Evolutionary conservation across 2,329 filamentous ascomycete genomes (phyloP).

Genomic region (Cryphonectria parasitica): DNA sequence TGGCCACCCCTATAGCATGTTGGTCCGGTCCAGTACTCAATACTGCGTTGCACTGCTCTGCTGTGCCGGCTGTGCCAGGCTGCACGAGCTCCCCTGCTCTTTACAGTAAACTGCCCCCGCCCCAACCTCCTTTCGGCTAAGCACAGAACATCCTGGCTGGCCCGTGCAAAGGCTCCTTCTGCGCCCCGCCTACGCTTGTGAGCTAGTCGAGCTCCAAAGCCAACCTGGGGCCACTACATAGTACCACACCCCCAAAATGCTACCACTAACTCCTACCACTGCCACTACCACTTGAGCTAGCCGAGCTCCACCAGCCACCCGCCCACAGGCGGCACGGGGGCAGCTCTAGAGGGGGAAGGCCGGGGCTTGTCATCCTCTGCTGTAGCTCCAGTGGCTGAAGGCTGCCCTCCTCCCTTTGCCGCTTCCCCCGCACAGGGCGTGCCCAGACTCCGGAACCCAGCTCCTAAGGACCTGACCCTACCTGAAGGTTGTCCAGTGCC

Average conservation of each 20-base stretch:
- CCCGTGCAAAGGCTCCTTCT: neutral
- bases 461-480: neutral
- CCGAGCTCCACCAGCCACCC: neutral
- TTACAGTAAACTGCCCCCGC: neutral
- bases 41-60: neutral
- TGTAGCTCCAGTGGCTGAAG: neutral
- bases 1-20: neutral
- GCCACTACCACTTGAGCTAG: neutral
- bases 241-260: neutral
- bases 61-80: neutral
- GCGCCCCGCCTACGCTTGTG: neutral
- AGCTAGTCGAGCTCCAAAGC: neutral
- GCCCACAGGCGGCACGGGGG: neutral
- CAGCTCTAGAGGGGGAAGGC: neutral
- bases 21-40: no score
- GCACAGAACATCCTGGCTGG: neutral
- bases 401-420: neutral
- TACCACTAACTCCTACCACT: neutral
- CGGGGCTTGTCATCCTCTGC: neutral
- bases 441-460: no score
- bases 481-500: neutral
- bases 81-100: neutral
- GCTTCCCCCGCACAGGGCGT: neutral
- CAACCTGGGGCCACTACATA: neutral
- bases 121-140: neutral